A percentile compares a stretch with the other conserved stretches of the same genome.
Evolutionary conservation across 192 early-diverging fungal species (phyloP).

Genomic region (Coemansia sp.): DNA sequence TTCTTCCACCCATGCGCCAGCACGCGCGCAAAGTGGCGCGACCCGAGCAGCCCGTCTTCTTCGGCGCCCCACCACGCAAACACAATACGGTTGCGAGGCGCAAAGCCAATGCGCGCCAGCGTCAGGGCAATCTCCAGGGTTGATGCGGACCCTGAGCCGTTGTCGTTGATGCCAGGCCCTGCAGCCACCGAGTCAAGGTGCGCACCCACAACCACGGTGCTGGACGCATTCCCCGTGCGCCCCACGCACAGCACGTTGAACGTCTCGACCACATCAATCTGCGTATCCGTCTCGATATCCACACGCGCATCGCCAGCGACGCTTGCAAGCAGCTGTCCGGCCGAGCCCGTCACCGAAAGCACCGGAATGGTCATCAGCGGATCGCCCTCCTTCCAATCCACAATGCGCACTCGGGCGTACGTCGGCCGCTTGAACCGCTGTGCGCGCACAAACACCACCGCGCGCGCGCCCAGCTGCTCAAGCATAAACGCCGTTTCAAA

Average conservation of each 20-base stretch:
- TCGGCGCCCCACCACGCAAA: conserved; percentile 78
- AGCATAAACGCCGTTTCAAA: conserved; percentile 59
- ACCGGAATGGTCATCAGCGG: conserved; percentile 61
- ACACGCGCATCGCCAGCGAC: too few species aligned
- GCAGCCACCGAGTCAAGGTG: conserved; percentile 69
- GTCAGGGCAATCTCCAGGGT: conserved; percentile 61
- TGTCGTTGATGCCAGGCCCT: conserved; percentile 71
- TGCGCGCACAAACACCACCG: conserved; percentile 59
- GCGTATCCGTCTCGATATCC: conserved; percentile 52
- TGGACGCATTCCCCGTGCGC: conserved; percentile 42
- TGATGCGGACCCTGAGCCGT: conserved; percentile 61
- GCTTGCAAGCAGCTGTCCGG: conserved; percentile 51
- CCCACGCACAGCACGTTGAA: conserved; percentile 64
- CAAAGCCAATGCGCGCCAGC: conserved; percentile 43
- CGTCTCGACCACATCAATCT: conserved; percentile 56
- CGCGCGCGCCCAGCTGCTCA: conserved; percentile 59
- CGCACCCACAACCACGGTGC: conserved; percentile 60
- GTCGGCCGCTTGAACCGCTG: conserved; percentile 47
- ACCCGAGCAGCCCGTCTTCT: conserved; percentile 67
- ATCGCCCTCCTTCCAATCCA: conserved; percentile 66
- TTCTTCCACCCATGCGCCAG: conserved; percentile 48
- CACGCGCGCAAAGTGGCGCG: conserved; percentile 58
- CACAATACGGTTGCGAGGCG: conserved; percentile 57
- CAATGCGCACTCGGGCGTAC: conserved; percentile 54
- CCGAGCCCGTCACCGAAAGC: conserved; percentile 57